Evolutionary conservation across 2,329 filamentous ascomycete genomes (phyloP).

Genomic region (Rutstroemia sydowiana): DNA sequence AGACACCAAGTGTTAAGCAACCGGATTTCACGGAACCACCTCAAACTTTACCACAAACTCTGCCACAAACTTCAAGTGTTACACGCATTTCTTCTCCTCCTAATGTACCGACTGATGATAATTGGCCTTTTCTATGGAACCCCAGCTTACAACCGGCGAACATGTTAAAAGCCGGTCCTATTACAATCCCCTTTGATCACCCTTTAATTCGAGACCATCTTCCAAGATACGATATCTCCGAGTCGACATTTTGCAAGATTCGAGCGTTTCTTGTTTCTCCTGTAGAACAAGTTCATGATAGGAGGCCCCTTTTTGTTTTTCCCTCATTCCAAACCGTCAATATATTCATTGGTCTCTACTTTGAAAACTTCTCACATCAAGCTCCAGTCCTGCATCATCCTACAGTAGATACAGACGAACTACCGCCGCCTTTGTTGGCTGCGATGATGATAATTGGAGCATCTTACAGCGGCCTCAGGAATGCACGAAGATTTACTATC

Average conservation of each 20-base stretch:
- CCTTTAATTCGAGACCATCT: conserved; percentile 16
- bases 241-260: conserved; percentile 11
- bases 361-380: conserved; percentile 22
- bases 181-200: conserved; percentile 15
- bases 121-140: conserved; percentile 23
- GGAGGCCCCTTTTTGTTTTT: conserved; percentile 12
- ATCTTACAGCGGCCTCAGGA: conserved; percentile 19
- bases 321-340: conserved; percentile 20
- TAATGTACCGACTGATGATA: conserved; percentile 18
- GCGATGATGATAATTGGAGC: conserved; percentile 22
- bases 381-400: conserved; percentile 23
- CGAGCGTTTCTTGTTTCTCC: conserved; percentile 1
- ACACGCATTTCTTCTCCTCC: conserved; percentile 14
- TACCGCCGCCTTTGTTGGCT: conserved; percentile 20
- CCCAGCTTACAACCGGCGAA: conserved; percentile 9
- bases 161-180: conserved; percentile 15
- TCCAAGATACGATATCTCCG: conserved; percentile 20
- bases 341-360: conserved; percentile 23
- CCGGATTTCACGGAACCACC: background rate
- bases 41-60: background rate
- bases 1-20: too few relatives aligned
- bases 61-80: conserved; percentile 1
- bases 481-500: conserved; percentile 21
- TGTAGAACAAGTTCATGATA: background rate
- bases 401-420: conserved; percentile 21